Evolutionary conservation across 768 basidiomycete genomes (phyloP).

Genomic region (Kondoa malvinella): DNA sequence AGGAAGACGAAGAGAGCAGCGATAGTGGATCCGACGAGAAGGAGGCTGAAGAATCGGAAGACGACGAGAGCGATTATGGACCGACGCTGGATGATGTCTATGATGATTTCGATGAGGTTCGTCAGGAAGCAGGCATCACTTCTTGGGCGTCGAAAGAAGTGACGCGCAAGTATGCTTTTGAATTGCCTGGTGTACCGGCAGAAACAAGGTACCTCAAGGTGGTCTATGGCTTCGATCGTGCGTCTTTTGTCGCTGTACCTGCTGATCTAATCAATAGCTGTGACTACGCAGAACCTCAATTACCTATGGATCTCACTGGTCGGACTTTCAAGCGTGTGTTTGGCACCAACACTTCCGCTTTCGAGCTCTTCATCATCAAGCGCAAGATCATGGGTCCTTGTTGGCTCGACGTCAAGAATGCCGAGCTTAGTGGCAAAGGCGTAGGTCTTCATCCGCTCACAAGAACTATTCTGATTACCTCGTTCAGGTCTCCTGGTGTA

Average conservation of each 20-base stretch:
- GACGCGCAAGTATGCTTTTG: conserved; percentile 79
- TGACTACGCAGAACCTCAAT: conserved; percentile 10
- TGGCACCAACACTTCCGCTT: conserved; percentile 79
- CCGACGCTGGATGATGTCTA: conserved; percentile 58
- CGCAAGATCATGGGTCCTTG: conserved; percentile 98
- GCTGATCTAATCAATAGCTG: neutral
- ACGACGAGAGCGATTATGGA: conserved; percentile 55
- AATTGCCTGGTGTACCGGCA: conserved; percentile 61
- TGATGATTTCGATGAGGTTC: conserved; percentile 61
- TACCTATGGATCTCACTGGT: conserved; percentile 56
- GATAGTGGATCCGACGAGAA: neutral
- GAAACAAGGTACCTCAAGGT: conserved; percentile 84
- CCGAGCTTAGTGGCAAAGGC: conserved; percentile 49
- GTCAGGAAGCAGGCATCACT: conserved; percentile 54
- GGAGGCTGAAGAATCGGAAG: conserved; percentile 34
- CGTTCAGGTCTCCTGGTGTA: conserved; percentile 83
- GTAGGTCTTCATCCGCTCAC: conserved; percentile 37
- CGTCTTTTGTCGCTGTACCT: conserved; percentile 24
- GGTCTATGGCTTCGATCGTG: conserved; percentile 73
- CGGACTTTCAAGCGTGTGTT: conserved; percentile 74
- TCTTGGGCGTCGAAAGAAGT: conserved; percentile 70
- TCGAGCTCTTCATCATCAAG: conserved; percentile 82
- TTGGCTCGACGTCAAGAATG: conserved; percentile 74
- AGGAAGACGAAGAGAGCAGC: conserved; percentile 11
- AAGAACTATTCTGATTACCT: neutral